These are phyloP conservation scores for Phragmites australis DNA, from an alignment of 176 grass and related monocot species.

Conservation along the genomic window DNA sequence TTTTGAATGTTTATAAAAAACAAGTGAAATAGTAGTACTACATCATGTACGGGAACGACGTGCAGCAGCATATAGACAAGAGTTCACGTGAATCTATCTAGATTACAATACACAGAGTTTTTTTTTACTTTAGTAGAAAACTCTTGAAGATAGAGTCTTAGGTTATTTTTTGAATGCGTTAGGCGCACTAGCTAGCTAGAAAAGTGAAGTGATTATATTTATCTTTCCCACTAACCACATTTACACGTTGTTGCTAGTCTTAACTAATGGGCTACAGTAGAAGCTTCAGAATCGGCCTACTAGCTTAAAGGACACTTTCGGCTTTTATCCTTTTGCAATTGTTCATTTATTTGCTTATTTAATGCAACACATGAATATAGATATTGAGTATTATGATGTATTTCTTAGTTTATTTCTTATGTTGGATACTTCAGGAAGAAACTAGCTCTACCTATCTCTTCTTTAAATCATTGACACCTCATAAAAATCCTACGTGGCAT, in stretches of 20 bases:
- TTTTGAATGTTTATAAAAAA: background rate
- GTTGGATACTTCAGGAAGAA: too few relatives aligned
- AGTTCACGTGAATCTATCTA: background rate
- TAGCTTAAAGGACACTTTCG: background rate
- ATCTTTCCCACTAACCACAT: background rate
- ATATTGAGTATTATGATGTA: too few relatives aligned
- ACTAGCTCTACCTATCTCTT: too few relatives aligned
- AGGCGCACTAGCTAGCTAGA: background rate
- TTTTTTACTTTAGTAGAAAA: background rate
- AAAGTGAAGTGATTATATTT: background rate
- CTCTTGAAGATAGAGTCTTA: background rate
- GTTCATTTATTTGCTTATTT: too few relatives aligned
- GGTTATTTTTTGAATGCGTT: background rate
- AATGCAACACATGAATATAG: too few relatives aligned
- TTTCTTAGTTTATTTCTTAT: too few relatives aligned
- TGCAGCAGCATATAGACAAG: background rate
- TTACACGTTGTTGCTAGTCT: background rate
- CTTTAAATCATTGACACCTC: too few relatives aligned
- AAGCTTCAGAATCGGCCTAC: background rate
- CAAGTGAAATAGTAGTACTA: background rate
- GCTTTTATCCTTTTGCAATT: background rate
- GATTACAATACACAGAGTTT: background rate
- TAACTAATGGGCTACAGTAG: constrained; percentile 4
- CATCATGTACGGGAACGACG: too few relatives aligned
- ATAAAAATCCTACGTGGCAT: too few relatives aligned